Evolutionary conservation across 371 early-diverging fungal genomes (phyloP), one percentile per base, ranked within the genome.

Genomic region (Amoeboradix gromovi): DNA sequence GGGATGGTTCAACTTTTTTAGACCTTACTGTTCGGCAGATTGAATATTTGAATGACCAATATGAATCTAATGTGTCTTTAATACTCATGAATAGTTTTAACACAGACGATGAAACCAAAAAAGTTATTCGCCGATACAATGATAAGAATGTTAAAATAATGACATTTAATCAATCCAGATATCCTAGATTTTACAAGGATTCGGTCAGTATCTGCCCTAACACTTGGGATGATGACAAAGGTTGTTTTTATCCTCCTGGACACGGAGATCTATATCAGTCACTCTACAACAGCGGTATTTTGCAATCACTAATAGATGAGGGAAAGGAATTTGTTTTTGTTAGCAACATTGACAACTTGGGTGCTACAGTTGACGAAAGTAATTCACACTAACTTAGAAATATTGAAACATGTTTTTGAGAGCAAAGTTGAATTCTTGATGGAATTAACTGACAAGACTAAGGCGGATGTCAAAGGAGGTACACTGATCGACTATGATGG

Each of bases 81-180:
- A 90, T 99, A 70, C 82, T 98, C 69, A 99, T 99, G 99, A 99
- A 99, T 84, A 93, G 94, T 30, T 99, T 98, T 84, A 99, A 99
- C 78, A 99, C 99, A 0, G 90, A 96, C 74, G 87, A 88, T 29
- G 92, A 94, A 75, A 99, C 99, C 29, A 81, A 85, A 75, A 88
- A 92, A 74, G 90, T 98, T 71, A 89, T 96, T 71, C 91, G 90
- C 79, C 94, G 94, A 80, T 96, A 98, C 80, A 83, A 84, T 68
- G 82, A 84, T 66, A 90, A 91, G 74, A 87, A 90, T 71, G 81
- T 93, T 69, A 80, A 84, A 72, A 90, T 99, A 74, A 79, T 87
- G 75, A 96, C 96, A 28, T 98, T 98, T 80, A 95, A 94, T 80
- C 99, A 99, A 80, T 87, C 87, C 70, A 84, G 90, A 71, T 93